These are phyloP conservation scores for Metschnikowia reukaufii DNA, from an alignment of 805 yeast genomes.

Conservation along the genomic window DNA sequence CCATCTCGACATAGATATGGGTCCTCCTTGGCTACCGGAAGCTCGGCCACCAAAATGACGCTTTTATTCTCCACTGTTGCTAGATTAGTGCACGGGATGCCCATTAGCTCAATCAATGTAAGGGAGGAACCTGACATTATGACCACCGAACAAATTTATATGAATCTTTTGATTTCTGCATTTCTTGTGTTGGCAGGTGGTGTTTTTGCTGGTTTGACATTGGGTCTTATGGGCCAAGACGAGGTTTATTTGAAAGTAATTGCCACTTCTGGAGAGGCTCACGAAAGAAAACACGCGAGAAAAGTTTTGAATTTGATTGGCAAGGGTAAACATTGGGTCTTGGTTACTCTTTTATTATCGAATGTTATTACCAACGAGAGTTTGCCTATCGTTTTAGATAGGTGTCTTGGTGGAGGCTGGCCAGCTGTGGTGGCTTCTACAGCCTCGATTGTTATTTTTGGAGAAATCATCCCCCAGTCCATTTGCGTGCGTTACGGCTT, in stretches of 20 bases:
- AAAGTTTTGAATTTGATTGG: slow-evolving; percentile 72
- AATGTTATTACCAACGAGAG: slow-evolving; percentile 95
- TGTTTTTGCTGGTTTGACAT: slow-evolving; percentile 90
- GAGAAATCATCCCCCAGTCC: slow-evolving; percentile 95
- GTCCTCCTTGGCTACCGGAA: slow-evolving; percentile 24
- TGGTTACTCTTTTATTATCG: slow-evolving; percentile 80
- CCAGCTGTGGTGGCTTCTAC: slow-evolving; percentile 95
- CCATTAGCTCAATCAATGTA: slow-evolving; percentile 22
- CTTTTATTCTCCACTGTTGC: slow-evolving; percentile 34
- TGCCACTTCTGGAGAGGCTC: slow-evolving; percentile 75
- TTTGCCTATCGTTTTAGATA: slow-evolving; percentile 87
- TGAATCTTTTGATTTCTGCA: slow-evolving; percentile 54
- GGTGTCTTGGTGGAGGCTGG: slow-evolving; percentile 96
- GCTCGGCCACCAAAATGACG: slow-evolving; percentile 30
- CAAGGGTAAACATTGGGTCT: slow-evolving; percentile 93
- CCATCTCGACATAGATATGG: slow-evolving; percentile 34
- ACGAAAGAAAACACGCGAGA: slow-evolving; percentile 66
- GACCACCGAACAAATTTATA: slow-evolving; percentile 43
- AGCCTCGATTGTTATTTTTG: slow-evolving; percentile 87
- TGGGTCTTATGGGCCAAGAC: slow-evolving; percentile 97
- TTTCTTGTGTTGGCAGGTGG: slow-evolving; percentile 75
- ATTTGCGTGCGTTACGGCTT: slow-evolving; percentile 91
- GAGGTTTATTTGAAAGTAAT: slow-evolving; percentile 92
- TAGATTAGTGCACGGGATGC: slow-evolving; percentile 37
- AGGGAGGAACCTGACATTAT: slow-evolving; percentile 21